Conservation (phyloP, 2,329 filamentous ascomycete genomes). For the Aspergillus transmontanensis region DNA sequence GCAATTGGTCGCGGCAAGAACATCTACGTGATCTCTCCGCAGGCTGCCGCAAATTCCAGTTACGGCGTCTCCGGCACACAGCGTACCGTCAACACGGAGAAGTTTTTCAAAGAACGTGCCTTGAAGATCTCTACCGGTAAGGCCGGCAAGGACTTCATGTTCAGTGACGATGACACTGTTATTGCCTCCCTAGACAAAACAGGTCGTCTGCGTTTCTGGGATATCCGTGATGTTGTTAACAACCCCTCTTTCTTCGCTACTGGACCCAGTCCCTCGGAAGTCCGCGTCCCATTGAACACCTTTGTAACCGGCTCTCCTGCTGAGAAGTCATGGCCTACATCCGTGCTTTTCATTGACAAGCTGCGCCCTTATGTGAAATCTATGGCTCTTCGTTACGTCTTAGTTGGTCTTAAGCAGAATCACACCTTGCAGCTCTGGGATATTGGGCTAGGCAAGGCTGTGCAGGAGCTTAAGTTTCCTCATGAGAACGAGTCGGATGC, state of each 20-base stretch:
- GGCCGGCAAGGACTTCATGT: constrained; percentile 96
- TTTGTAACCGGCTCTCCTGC: constrained; percentile 82
- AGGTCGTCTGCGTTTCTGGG: constrained; percentile 96
- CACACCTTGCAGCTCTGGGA: constrained; percentile 99
- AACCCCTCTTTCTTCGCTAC: constrained; percentile 46
- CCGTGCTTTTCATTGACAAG: constrained; percentile 94
- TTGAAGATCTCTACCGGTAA: constrained; percentile 96
- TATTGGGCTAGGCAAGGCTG: constrained; percentile 88
- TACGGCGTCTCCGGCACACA: constrained; percentile 56
- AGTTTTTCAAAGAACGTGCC: constrained; percentile 81
- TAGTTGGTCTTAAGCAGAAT: constrained; percentile 98
- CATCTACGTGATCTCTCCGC: constrained; percentile 80
- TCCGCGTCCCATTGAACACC: constrained; percentile 83
- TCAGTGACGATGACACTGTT: constrained; percentile 93
- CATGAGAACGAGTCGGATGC: constrained; percentile 95
- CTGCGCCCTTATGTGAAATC: constrained; percentile 89
- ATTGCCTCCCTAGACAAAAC: constrained; percentile 97
- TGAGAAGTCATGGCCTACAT: constrained; percentile 96
- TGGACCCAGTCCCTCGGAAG: constrained; percentile 62
- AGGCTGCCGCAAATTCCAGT: constrained; percentile 52
- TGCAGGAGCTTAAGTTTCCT: constrained; percentile 95
- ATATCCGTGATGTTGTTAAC: constrained; percentile 76
- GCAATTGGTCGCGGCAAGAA: constrained; percentile 94
- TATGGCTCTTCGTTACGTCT: constrained; percentile 87
- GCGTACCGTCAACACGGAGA: constrained; percentile 78